These are phyloP conservation scores for Angophora floribunda DNA, from an alignment of 345 rosid species.

Conservation along the genomic window DNA sequence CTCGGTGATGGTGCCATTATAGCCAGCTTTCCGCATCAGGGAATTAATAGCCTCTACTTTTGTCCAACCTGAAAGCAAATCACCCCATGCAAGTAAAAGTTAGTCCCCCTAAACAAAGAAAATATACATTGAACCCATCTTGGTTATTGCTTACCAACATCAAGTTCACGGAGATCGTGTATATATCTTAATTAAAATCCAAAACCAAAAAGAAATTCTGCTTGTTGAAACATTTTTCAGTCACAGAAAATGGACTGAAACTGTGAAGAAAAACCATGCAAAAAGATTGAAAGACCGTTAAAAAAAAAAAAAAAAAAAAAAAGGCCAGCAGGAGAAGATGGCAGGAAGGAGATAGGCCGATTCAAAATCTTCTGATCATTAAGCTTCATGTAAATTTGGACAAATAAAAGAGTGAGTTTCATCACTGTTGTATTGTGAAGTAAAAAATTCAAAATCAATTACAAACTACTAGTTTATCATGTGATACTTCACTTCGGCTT, in stretches of 20 bases:
- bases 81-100: not conserved
- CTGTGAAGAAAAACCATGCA: not conserved
- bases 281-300: not conserved
- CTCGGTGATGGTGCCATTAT: constrained; percentile 51
- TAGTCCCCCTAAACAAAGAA: not conserved
- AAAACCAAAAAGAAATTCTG: not conserved
- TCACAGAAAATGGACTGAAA: not conserved
- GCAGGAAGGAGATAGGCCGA: not conserved
- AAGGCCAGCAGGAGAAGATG: not conserved
- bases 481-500: not conserved
- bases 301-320: not conserved
- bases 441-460: not conserved
- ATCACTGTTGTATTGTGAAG: not conserved
- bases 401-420: not conserved
- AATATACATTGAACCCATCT: not conserved
- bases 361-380: not conserved
- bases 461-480: not conserved
- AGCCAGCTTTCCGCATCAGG: constrained; percentile 88
- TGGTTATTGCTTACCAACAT: not conserved
- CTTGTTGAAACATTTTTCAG: not conserved
- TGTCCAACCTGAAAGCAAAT: constrained; percentile 59
- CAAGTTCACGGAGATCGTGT: not conserved
- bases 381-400: not conserved
- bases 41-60: constrained; percentile 80
- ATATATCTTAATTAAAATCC: not conserved